Evolutionary conservation across 2,329 filamentous ascomycete species (phyloP), one percentile per base, ranked within the genome.

Genomic region (Immersiporthe knoxdaviesiana): DNA sequence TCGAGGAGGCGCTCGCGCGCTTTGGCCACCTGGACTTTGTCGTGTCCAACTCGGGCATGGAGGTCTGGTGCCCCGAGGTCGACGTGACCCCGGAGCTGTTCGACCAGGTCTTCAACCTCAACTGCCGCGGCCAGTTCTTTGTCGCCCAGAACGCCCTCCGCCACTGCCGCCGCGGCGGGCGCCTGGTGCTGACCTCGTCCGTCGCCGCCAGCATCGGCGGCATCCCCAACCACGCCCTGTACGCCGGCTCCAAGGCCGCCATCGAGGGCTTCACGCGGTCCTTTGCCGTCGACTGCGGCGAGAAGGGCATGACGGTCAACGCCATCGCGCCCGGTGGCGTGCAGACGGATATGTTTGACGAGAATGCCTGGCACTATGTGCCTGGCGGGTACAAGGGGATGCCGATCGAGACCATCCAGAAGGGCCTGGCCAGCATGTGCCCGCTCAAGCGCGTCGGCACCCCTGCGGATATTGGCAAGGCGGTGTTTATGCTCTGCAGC

Each of bases 301-400:
- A 83, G 74, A 85, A 86, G 75, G 85, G 88, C 64, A 89, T 92
- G 76, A 92, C 90, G 0, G 90, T 91, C 79, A 92, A 92, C 75
- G 90, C 89, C 72, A 89, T 92, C 61, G 90, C 90, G 1, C 90
- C 90, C 1, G 90, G 90, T 68, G 90, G 90, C 59, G 89, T 92
- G 82, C 91, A 92, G 85, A 89, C 85, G 58, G 91, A 93, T 78
- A 93, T 93, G 91, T 93, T 91, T 81, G 84, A 89, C 71, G 85
- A 88, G 79, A 91, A 91, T 78, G 85, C 88, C 32, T 90, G 88
- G 87, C 86, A 88, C 76, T 90, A 90, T 77, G 86, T 87, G 27
- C 87, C 87, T 16, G 85, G 85, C 70, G 86, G 84, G 67, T 80
- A 81, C 74, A 81, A 84, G 74, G 82, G 81, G 72, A 84, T 85